phyloP scores from a whole-genome alignment of 164 flowering plant species.

The Nymphaea colorata region DNA sequence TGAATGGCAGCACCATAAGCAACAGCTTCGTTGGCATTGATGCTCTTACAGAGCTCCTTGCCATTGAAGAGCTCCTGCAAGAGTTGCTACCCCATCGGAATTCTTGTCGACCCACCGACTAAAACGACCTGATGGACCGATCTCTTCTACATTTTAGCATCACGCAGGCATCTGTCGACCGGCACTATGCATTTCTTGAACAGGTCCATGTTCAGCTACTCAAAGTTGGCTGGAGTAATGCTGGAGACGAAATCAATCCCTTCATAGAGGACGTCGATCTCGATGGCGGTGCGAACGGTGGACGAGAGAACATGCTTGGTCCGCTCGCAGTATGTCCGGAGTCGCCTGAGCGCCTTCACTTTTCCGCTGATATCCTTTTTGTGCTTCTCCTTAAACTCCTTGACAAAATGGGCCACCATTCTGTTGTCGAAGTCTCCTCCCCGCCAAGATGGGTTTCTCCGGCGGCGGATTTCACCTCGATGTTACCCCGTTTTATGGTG shows the following conservation, averaged over 20 bases:
- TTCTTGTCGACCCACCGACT: constrained; percentile 65
- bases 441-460: constrained; percentile 63
- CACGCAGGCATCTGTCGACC: constrained; percentile 65
- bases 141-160: constrained; percentile 72
- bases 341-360: constrained; percentile 52
- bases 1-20: constrained; percentile 83
- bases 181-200: constrained; percentile 70
- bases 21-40: constrained; percentile 75
- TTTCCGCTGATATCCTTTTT: constrained; percentile 59
- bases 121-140: constrained; percentile 46
- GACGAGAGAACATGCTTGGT: constrained; percentile 63
- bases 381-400: constrained; percentile 61
- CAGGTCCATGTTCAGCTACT: constrained; percentile 57
- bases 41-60: constrained; percentile 62
- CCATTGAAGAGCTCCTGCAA: constrained; percentile 67
- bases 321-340: constrained; percentile 56
- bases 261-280: constrained; percentile 51
- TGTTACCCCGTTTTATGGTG: constrained; percentile 61
- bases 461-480: constrained; percentile 63
- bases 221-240: constrained; percentile 55
- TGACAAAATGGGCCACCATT: constrained; percentile 58
- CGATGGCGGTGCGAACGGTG: constrained; percentile 52
- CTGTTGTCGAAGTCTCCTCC: constrained; percentile 65
- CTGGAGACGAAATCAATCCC: constrained; percentile 61
- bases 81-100: constrained; percentile 63